A percentile compares a stretch with the other conserved stretches of the same genome.
Conservation (phyloP, 2,329 filamentous ascomycete genomes). For the Gnomoniopsis sp. region DNA sequence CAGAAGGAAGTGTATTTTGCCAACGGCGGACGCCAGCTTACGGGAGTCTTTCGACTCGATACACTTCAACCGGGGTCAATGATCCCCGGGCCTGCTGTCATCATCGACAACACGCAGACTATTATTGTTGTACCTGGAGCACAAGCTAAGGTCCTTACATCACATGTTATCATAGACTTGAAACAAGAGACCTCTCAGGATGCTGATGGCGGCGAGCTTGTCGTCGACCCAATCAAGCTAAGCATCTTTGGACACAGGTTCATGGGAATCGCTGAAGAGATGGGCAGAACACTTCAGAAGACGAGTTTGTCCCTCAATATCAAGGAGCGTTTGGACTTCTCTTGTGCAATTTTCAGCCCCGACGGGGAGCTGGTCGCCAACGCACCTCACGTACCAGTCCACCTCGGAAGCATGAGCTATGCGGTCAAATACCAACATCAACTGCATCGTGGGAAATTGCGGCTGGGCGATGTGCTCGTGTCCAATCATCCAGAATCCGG, state of each 20-base stretch:
- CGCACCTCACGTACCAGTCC: constrained; percentile 36
- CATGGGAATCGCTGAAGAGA: constrained; percentile 58
- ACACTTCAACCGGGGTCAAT: not conserved
- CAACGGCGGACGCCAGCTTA: constrained; percentile 1
- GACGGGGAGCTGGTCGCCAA: constrained; percentile 37
- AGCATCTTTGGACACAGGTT: constrained; percentile 54
- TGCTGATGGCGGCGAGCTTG: not conserved
- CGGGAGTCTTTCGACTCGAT: constrained; percentile 6
- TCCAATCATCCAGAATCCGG: constrained; percentile 35
- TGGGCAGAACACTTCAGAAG: constrained; percentile 53
- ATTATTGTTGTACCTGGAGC: constrained; percentile 14
- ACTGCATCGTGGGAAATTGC: constrained; percentile 28
- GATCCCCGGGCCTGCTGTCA: constrained; percentile 6
- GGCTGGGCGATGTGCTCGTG: constrained; percentile 35
- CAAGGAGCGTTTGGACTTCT: constrained; percentile 40
- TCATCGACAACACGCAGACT: constrained; percentile 13
- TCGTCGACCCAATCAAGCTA: constrained; percentile 46
- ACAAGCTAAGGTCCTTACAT: constrained; percentile 19
- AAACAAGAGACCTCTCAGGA: not conserved
- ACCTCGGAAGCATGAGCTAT: constrained; percentile 38
- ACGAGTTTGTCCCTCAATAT: constrained; percentile 50
- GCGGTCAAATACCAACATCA: constrained; percentile 35
- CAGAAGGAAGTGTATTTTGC: not conserved
- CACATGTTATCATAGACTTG: constrained; percentile 30
- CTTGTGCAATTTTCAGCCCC: constrained; percentile 38